Percentiles rank a stretch among this genome's conserved stretches.
Evolutionary conservation across 1,284 basidiomycete genomes (phyloP).

Genomic region (Tilletia walkeri): DNA sequence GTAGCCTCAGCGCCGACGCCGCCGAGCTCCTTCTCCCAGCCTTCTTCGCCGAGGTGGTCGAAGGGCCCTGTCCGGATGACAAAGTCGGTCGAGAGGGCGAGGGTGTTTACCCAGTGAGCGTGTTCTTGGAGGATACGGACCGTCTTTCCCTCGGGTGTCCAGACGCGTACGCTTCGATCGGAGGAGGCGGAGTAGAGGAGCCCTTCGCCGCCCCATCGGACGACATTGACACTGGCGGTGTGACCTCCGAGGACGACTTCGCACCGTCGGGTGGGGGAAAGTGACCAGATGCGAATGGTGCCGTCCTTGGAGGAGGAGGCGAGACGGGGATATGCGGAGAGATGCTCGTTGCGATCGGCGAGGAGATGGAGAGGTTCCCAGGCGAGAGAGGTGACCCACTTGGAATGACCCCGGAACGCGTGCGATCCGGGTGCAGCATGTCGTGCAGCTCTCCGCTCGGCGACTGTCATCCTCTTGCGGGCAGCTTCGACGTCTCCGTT

Average conservation of each 20-base stretch:
- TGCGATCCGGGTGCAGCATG: conserved; percentile 45
- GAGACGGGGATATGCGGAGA: conserved; percentile 62
- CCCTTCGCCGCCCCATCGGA: conserved; percentile 78
- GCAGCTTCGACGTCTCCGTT: conserved; percentile 16
- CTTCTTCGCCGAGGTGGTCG: conserved; percentile 66
- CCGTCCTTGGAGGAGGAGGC: conserved; percentile 95
- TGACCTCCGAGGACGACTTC: conserved; percentile 91
- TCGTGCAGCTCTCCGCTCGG: conserved; percentile 42
- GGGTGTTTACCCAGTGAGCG: conserved; percentile 97
- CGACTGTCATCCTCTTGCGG: conserved; percentile 39
- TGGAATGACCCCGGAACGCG: conserved; percentile 74
- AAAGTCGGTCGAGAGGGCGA: conserved; percentile 92
- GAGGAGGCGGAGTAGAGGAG: conserved; percentile 80
- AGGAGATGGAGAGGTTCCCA: conserved; percentile 86
- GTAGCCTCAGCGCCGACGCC: conserved; percentile 68
- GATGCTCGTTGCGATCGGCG: conserved; percentile 22
- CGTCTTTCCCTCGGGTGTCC: conserved; percentile 75
- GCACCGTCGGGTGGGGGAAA: conserved; percentile 65
- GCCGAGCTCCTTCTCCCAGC: conserved; percentile 15
- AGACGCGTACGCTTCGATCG: conserved; percentile 88
- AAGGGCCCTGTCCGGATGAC: conserved; percentile 91
- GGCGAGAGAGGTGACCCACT: conserved; percentile 94
- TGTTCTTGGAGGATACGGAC: conserved; percentile 80
- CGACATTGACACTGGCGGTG: conserved; percentile 88
- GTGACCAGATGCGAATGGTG: conserved; percentile 90